Conservation (phyloP, 768 basidiomycete genomes). For the Mycena sanguinolenta region DNA sequence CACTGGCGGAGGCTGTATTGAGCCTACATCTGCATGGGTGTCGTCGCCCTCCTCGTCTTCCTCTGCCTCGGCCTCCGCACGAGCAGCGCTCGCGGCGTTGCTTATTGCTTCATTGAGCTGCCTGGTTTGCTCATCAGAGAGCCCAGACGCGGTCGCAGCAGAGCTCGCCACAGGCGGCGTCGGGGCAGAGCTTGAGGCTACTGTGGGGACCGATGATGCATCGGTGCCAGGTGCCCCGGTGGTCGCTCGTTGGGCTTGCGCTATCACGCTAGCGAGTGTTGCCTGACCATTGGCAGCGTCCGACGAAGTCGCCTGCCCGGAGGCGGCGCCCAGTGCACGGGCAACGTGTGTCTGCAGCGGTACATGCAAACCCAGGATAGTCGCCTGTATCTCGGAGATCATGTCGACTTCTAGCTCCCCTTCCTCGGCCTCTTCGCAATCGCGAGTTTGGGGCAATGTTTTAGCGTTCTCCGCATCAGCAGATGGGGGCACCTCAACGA, state of each 20-base stretch:
- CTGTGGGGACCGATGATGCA: background rate
- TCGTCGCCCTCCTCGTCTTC: slow-evolving; percentile 73
- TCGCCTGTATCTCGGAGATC: slow-evolving; percentile 63
- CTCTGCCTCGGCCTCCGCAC: slow-evolving; percentile 84
- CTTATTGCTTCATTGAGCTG: slow-evolving; percentile 81
- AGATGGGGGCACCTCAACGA: slow-evolving; percentile 76
- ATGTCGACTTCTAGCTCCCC: slow-evolving; percentile 69
- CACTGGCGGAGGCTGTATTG: slow-evolving; percentile 14
- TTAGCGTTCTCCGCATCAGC: slow-evolving; percentile 22
- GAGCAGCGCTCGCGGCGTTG: slow-evolving; percentile 79
- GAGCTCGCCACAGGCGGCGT: background rate
- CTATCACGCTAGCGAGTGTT: slow-evolving; percentile 79
- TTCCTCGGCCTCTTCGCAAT: slow-evolving; percentile 61
- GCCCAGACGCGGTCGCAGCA: slow-evolving; percentile 62
- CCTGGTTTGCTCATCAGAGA: slow-evolving; percentile 80
- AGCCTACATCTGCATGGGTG: slow-evolving; percentile 17
- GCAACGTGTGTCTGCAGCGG: slow-evolving; percentile 72
- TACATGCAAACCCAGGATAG: slow-evolving; percentile 67
- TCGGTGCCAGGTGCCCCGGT: background rate
- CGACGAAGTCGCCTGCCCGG: slow-evolving; percentile 36
- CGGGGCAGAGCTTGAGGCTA: background rate
- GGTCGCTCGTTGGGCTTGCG: slow-evolving; percentile 65
- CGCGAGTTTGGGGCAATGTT: background rate
- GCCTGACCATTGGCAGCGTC: slow-evolving; percentile 72
- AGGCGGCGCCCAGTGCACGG: slow-evolving; percentile 59